Evolutionary conservation across 345 rosid species (phyloP).

Genomic region (Excoecaria agallocha): DNA sequence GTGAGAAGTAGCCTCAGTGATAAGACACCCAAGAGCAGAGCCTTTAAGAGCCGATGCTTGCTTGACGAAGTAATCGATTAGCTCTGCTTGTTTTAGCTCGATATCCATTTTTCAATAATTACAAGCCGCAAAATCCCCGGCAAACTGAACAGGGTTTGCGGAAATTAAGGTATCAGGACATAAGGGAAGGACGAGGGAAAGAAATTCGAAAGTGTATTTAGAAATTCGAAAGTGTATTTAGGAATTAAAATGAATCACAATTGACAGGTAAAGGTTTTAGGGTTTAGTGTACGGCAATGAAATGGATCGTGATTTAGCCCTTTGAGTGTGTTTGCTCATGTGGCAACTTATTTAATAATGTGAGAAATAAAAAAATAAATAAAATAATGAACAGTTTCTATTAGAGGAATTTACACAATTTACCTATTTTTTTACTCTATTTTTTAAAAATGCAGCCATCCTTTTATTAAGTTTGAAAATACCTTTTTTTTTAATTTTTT

Average conservation of each 20-base stretch:
- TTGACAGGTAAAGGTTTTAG: background rate
- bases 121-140: background rate
- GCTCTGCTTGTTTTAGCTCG: slow-evolving; percentile 75
- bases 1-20: slow-evolving; percentile 79
- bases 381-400: too few relatives aligned
- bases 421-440: too few relatives aligned
- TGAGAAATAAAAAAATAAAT: too few relatives aligned
- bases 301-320: background rate
- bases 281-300: background rate
- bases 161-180: background rate
- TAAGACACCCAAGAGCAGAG: slow-evolving; percentile 49
- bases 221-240: too few relatives aligned
- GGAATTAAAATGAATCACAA: background rate
- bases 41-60: slow-evolving; percentile 55
- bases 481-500: too few relatives aligned
- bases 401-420: too few relatives aligned
- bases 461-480: too few relatives aligned
- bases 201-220: background rate
- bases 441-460: too few relatives aligned
- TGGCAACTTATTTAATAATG: background rate
- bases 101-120: slow-evolving; percentile 54
- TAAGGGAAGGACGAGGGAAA: background rate
- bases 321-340: background rate
- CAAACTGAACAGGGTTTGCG: background rate
- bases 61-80: slow-evolving; percentile 60